Evolutionary conservation across 495 filamentous ascomycete genomes (phyloP), one percentile per base, ranked within the genome.

Genomic region (Tuber microsphaerosporum): DNA sequence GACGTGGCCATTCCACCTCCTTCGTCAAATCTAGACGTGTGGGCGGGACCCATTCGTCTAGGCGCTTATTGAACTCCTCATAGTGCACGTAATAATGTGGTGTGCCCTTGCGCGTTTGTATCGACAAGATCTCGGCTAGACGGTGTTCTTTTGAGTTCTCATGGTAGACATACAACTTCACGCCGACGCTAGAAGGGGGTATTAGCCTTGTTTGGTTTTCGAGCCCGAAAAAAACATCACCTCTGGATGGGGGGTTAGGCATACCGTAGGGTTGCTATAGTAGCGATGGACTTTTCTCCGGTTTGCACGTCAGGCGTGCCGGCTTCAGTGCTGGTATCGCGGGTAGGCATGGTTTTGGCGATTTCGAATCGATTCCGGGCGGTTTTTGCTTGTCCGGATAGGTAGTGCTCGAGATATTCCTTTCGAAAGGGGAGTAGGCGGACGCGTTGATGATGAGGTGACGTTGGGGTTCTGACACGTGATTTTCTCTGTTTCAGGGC

Each of bases 11-110:
- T 84, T 93, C 91, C 70, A 93, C 91, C 81, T 92, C 91, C 41
- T 89, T 86, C 9, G 88, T 84, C 70, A 98, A 90, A 82, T 98
- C 93, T 77, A 99, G 91, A 17, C 94, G 89, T 61, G 88, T 86
- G 46, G 91, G 88, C 1, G 90, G 86, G 65, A 98, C 89, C 96
- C 96, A 98, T 88, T 99, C 94, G 84, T 99, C 95, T 26, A 99
- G 88, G 86, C 95, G 95, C 83, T 99, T 99, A 86, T 99, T 99
- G 89, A 97, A 99, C 78, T 97, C 96, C 75, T 97, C 93, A 84
- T 98, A 99, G 84, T 99, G 97, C 80, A 97, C 94, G 83, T 97
- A 97, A 82, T 93, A 97, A 73, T 91, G 90, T 71, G 91, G 90
- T 7, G 92, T 89, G 78, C 92, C 93, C 80, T 95, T 94, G 12